Base-by-base conservation (phyloP, 2,329 filamentous ascomycete species). In the Fusarium coicis region DNA sequence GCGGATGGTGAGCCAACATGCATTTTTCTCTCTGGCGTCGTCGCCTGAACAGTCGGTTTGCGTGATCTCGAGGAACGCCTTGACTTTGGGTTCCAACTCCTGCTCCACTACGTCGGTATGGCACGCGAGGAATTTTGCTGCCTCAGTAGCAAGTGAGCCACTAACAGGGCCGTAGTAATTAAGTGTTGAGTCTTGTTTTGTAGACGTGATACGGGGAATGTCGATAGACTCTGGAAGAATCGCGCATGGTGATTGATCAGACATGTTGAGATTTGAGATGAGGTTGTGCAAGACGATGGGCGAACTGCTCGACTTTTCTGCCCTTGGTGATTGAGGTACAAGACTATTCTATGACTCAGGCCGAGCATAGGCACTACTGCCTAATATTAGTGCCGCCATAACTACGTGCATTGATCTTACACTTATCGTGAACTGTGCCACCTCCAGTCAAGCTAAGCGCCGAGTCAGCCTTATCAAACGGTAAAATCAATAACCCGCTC, bases 221-320 rank as follows among this genome's bases (percentile, higher is more conserved):
- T 28, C 9, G 4, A 34, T 43, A 4, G 32, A 14, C 5, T 10
- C 19, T 7, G 32, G 4, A 9, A 64, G 46, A 4, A 63, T n/a
- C 2, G 44, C 58, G 7, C 5, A 44, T 21, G 62, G 58, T 54
- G 36, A 21, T 34, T 43, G 58, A 21, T 63, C 39, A 1, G 44
- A 43, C 62, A 64, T 64, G 9, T 46, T 63, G 26, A 14, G 12
- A 19, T 4, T n/a, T 23, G 26, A 28, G 21, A 5, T 32, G 21
- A 1, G 0, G 8, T 1, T 30, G 10, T 55, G 32, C 1, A 10
- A 4, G 14, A 54, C 0, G 19, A 28, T 18, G 10, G 7, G 2
- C 1, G 23, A 26, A n/a, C 4, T 2, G 0, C 5, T 12, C 7
- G 4, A 16, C 23, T 10, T 21, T 28, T 3, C 23, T 39, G 34